phyloP scores from a whole-genome alignment of 305 asterid genomes.

The Fraxinus floribunda region DNA sequence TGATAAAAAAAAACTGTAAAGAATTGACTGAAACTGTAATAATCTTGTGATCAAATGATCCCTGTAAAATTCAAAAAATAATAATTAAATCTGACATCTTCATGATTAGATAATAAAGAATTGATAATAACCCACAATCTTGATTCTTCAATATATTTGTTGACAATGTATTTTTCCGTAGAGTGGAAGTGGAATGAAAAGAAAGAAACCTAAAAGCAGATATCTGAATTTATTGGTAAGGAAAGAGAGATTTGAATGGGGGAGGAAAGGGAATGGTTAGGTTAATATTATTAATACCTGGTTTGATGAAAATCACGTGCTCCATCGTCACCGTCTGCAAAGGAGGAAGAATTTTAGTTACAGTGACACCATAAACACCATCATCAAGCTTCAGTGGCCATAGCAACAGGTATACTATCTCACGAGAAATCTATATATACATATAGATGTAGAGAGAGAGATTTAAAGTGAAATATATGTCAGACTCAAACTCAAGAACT shows the following conservation, averaged over 20 bases:
- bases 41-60: conserved; percentile 29
- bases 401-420: conserved; percentile 5
- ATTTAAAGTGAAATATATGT: not conserved
- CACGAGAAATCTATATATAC: not conserved
- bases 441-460: not conserved
- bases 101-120: not conserved
- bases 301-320: conserved; percentile 46
- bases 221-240: conserved; percentile 1
- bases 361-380: conserved; percentile 18
- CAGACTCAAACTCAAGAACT: conserved; percentile 2
- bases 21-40: conserved; percentile 18
- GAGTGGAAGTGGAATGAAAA: not conserved
- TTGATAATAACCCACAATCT: not conserved
- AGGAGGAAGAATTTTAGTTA: conserved; percentile 14
- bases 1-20: not conserved
- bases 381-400: not conserved
- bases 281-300: conserved; percentile 27
- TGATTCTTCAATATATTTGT: not conserved
- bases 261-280: conserved; percentile 44
- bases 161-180: not conserved
- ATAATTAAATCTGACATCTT: conserved; percentile 7
- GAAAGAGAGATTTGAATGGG: conserved; percentile 7
- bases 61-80: conserved; percentile 33
- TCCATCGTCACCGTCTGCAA: conserved; percentile 48
- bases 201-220: conserved; percentile 10